phyloP scores from a whole-genome alignment of 2,329 filamentous ascomycete species.

The Fonsecaea pedrosoi region DNA sequence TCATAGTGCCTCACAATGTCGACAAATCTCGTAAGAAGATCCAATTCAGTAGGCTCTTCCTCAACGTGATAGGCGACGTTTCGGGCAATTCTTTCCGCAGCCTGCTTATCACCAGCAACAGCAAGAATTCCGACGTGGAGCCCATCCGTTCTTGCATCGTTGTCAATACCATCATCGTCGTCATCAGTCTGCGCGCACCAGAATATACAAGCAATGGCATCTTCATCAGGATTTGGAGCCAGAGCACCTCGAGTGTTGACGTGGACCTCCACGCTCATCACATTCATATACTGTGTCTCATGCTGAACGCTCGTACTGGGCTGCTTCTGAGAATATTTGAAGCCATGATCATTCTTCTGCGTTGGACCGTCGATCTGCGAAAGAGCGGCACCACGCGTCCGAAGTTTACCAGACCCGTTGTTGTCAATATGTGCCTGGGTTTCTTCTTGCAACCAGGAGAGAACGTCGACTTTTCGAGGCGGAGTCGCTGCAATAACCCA shows the following conservation, averaged over 20 bases:
- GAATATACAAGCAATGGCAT: conserved; percentile 86
- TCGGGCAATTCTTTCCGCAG: conserved; percentile 67
- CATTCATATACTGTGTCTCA: conserved; percentile 92
- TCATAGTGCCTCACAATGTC: conserved; percentile 84
- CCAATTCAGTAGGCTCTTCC: conserved; percentile 79
- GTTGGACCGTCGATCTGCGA: conserved; percentile 92
- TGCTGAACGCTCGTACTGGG: conserved; percentile 78
- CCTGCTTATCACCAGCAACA: conserved; percentile 66
- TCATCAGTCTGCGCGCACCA: conserved; percentile 87
- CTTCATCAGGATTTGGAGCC: conserved; percentile 86
- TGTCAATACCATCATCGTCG: conserved; percentile 66
- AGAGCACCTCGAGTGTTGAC: conserved; percentile 83
- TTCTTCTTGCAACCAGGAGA: conserved; percentile 67
- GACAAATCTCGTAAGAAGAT: conserved; percentile 83
- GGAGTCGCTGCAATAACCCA: conserved; percentile 81
- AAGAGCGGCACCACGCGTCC: conserved; percentile 45
- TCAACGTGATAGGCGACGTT: conserved; percentile 70
- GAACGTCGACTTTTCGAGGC: conserved; percentile 73
- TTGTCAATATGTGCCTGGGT: conserved; percentile 11
- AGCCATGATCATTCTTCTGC: conserved; percentile 78
- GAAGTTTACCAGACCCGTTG: conserved; percentile 24
- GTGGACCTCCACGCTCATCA: conserved; percentile 92
- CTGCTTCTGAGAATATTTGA: conserved; percentile 82
- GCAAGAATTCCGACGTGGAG: conserved; percentile 74
- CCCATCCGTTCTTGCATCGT: conserved; percentile 48